Evolutionary conservation across 2,329 filamentous ascomycete species (phyloP), one percentile per base, ranked within the genome.

Genomic region (Lecanicillium sp.): DNA sequence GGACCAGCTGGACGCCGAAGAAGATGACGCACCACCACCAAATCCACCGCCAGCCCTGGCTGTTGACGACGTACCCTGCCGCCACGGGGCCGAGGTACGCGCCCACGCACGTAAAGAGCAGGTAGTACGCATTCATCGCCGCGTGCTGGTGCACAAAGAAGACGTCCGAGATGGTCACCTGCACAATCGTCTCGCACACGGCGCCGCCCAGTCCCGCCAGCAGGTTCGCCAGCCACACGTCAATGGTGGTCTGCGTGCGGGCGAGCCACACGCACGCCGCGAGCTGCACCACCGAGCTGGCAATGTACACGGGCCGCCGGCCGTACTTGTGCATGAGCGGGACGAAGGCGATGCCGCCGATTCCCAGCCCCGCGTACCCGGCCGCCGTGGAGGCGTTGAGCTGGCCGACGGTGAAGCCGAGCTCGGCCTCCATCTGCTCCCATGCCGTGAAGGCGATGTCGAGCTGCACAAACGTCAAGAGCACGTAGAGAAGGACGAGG

Each of bases 71-170:
- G 52, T 66, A 72, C 15, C 70, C 69, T 7, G 69, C 58, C 19
- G 64, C 62, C 6, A 73, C 55, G 0, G 68, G 63, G 1, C 62
- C 65, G 1, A 76, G 57, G 6, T 62, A 68, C 2, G 61, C 38
- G 2, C 48, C 48, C 17, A 35, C 21, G 15, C 14, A 17, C 9
- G 36, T 36, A 9, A 15, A 20, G 5, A 46, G 37, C 15, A 55
- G 23, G 50, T 72, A 78, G 10, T 73, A 62, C 0, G 60, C 62
- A 51, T 76, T 78, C 68, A 73, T 71, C 2, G 62, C 55, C 1
- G 68, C 72, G 19, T 68, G 63, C 45, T 75, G 61, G 43, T 75
- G 72, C 4, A 74, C 63, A 49, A 75, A 75, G 57, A 69, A 75
- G 36, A 76, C 45, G 52, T 75, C 71, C 10, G 66, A 65, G 10